phyloP scores from a whole-genome alignment of 345 rosid genomes.

The Laguncularia racemosa region DNA sequence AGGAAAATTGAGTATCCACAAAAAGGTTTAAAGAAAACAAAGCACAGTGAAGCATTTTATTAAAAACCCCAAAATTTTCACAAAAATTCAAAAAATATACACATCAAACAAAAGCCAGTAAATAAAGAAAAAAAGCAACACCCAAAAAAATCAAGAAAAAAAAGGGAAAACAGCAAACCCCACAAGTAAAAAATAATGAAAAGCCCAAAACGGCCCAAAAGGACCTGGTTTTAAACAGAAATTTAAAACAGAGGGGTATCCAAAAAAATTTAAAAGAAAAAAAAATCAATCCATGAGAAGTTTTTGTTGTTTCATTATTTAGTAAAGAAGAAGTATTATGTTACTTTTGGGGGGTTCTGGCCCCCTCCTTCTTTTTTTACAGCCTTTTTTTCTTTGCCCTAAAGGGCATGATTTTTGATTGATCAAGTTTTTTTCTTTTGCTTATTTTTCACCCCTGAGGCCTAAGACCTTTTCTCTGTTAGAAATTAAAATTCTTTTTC shows the following conservation, averaged over 20 bases:
- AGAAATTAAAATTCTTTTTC: neutral
- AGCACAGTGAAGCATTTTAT: no score
- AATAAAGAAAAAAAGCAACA: no score
- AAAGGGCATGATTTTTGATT: slow-evolving; percentile 60
- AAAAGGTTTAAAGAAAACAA: no score
- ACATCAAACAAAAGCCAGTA: no score
- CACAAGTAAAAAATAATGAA: neutral
- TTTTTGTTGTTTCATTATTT: neutral
- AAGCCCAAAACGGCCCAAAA: neutral
- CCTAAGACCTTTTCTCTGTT: neutral
- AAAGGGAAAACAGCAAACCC: no score
- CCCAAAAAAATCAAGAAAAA: no score
- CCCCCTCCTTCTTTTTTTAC: slow-evolving; percentile 76
- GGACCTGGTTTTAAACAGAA: neutral
- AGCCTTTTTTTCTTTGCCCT: slow-evolving; percentile 81
- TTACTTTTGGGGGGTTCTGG: slow-evolving; percentile 23
- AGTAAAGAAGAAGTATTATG: slow-evolving; percentile 20
- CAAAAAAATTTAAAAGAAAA: slow-evolving; percentile 2
- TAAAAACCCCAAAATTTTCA: no score
- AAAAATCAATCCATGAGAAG: slow-evolving; percentile 18
- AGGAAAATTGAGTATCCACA: no score
- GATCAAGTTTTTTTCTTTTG: neutral
- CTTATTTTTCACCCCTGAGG: neutral
- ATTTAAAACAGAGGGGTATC: slow-evolving; percentile 11
- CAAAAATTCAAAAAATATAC: no score